These are phyloP conservation scores for Cytospora schulzeri DNA, from an alignment of 2,329 filamentous ascomycete genomes.

Conservation along the genomic window DNA sequence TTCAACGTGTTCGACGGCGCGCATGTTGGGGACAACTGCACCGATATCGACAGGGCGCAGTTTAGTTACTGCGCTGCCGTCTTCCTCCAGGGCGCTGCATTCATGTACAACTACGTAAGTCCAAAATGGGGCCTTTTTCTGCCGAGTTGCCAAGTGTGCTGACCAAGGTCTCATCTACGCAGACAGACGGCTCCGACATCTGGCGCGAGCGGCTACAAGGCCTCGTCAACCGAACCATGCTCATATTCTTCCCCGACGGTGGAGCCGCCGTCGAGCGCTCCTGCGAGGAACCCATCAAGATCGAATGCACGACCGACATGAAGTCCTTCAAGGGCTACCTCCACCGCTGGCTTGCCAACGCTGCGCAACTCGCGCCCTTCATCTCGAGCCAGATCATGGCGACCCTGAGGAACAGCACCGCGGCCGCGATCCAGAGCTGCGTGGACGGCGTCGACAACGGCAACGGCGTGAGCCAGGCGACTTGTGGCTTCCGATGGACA, in stretches of 20 bases:
- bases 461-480: conserved; percentile 41
- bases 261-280: conserved; percentile 52
- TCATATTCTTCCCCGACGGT: conserved; percentile 38
- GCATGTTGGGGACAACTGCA: conserved; percentile 55
- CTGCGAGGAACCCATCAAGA: conserved; percentile 50
- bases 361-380: conserved; percentile 51
- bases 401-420: conserved; percentile 48
- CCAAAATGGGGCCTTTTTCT: not conserved
- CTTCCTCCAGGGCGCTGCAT: conserved; percentile 59
- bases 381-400: conserved; percentile 46
- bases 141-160: not conserved
- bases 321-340: conserved; percentile 61
- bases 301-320: conserved; percentile 61
- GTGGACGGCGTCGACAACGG: conserved; percentile 18
- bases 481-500: conserved; percentile 56
- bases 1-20: conserved; percentile 65
- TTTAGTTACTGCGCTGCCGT: conserved; percentile 65
- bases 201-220: conserved; percentile 56
- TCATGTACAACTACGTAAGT: conserved; percentile 63
- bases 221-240: conserved; percentile 44
- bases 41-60: conserved; percentile 55
- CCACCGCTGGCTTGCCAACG: conserved; percentile 51
- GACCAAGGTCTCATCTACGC: not conserved
- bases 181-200: conserved; percentile 50
- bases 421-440: conserved; percentile 51